Conservation (phyloP, 2,329 filamentous ascomycete genomes). For the Zymoseptoria crescenta region DNA sequence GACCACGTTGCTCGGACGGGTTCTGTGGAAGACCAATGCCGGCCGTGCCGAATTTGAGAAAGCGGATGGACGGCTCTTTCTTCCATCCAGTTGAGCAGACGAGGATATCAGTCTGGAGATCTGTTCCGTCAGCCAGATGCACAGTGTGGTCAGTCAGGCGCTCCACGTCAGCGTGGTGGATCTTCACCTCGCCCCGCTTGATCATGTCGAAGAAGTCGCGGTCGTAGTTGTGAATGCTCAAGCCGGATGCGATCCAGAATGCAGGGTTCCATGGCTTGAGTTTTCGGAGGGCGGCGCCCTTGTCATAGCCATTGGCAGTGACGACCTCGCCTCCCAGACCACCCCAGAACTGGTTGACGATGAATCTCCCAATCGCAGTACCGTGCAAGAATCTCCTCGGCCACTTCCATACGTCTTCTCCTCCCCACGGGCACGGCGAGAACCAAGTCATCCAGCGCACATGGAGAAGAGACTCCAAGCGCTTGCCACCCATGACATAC, state of each 20-base stretch:
- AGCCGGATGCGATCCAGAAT: constrained; percentile 39
- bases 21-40: constrained; percentile 25
- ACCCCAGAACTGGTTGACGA: constrained; percentile 51
- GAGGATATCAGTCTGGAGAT: constrained; percentile 43
- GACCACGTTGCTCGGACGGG: constrained; percentile 27
- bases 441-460: constrained; percentile 66
- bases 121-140: constrained; percentile 49
- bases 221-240: constrained; percentile 50
- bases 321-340: constrained; percentile 49
- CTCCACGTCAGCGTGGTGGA: constrained; percentile 42
- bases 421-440: constrained; percentile 65
- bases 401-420: constrained; percentile 49
- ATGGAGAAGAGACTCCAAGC: constrained; percentile 58
- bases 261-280: constrained; percentile 36
- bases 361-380: constrained; percentile 48
- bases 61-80: constrained; percentile 40
- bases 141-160: constrained; percentile 42
- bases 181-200: constrained; percentile 46
- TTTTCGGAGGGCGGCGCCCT: constrained; percentile 35
- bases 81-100: constrained; percentile 54
- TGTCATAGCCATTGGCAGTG: constrained; percentile 39
- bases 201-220: constrained; percentile 51
- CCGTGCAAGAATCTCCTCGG: constrained; percentile 49
- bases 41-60: constrained; percentile 44
- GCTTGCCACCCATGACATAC: constrained; percentile 59